A percentile compares a stretch with the other conserved stretches of the same genome.
Conservation (phyloP, 441 rosid species). For the Jatropha multifida region DNA sequence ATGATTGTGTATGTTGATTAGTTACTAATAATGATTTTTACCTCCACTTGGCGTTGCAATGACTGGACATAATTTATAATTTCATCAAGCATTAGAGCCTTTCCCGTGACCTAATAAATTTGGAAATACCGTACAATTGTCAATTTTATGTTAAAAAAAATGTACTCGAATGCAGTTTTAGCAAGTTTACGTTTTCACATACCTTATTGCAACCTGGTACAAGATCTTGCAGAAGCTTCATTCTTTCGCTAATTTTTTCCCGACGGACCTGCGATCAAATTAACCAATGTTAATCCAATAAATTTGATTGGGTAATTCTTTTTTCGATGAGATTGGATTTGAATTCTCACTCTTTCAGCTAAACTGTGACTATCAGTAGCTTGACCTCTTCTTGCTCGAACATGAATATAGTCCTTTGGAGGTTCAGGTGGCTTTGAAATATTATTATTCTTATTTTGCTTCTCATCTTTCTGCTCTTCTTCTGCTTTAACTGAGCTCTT, state of each 20-base stretch:
- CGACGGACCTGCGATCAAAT: constrained; percentile 58
- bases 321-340: neutral
- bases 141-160: neutral
- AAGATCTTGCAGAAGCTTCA: constrained; percentile 92
- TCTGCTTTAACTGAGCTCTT: constrained; percentile 22
- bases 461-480: constrained; percentile 33
- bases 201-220: constrained; percentile 93
- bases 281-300: neutral
- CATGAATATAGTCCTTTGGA: constrained; percentile 86
- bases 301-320: neutral
- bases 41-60: constrained; percentile 94
- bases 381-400: constrained; percentile 92
- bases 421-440: constrained; percentile 66
- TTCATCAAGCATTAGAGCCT: constrained; percentile 96
- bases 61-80: constrained; percentile 96
- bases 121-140: neutral
- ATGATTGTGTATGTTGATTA: constrained; percentile 9
- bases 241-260: constrained; percentile 86
- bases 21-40: constrained; percentile 14
- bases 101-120: constrained; percentile 54
- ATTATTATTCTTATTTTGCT: constrained; percentile 39
- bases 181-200: neutral
- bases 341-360: constrained; percentile 71
- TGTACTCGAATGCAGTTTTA: no score
- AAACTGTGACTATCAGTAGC: constrained; percentile 97